phyloP scores from a whole-genome alignment of 169 alveolate species.

The Eimeria tenella region DNA sequence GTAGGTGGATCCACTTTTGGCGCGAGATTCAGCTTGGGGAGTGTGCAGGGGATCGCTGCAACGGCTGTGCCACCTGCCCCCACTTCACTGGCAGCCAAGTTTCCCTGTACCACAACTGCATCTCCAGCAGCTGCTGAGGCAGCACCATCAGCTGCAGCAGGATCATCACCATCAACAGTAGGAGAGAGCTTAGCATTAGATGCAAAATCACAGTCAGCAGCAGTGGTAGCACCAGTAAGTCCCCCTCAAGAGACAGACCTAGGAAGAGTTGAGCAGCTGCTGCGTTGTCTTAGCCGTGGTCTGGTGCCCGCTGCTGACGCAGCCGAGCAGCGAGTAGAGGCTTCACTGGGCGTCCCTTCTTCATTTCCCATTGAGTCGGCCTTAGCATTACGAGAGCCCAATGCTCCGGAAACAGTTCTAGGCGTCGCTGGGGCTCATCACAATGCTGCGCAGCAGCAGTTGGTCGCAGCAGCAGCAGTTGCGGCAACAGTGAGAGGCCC shows the following conservation, averaged over 20 bases:
- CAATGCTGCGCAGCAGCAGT: neutral
- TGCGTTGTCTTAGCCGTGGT: conserved; percentile 65
- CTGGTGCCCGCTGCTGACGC: neutral
- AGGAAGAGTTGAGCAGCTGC: conserved; percentile 52
- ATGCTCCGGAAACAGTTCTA: neutral
- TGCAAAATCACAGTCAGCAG: neutral
- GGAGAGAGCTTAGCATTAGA: neutral
- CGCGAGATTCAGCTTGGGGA: neutral
- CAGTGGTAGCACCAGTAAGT: conserved; percentile 23
- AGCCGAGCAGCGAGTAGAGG: neutral
- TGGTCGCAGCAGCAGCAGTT: conserved; percentile 2
- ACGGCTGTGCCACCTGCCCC: neutral
- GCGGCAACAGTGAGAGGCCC: conserved; percentile 7
- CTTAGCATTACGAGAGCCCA: neutral
- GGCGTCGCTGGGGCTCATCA: neutral
- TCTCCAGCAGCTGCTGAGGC: neutral
- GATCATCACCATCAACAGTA: conserved; percentile 3
- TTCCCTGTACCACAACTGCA: neutral
- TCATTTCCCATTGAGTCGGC: neutral
- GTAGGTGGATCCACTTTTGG: neutral
- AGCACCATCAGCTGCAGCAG: conserved; percentile 33
- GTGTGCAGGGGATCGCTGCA: neutral
- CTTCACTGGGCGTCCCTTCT: neutral
- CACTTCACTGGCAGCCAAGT: neutral
- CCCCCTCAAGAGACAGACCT: neutral